Percentiles rank a stretch among this genome's conserved stretches.
Conservation (phyloP, 2,329 filamentous ascomycete species). For the Aspergillus melleus region DNA sequence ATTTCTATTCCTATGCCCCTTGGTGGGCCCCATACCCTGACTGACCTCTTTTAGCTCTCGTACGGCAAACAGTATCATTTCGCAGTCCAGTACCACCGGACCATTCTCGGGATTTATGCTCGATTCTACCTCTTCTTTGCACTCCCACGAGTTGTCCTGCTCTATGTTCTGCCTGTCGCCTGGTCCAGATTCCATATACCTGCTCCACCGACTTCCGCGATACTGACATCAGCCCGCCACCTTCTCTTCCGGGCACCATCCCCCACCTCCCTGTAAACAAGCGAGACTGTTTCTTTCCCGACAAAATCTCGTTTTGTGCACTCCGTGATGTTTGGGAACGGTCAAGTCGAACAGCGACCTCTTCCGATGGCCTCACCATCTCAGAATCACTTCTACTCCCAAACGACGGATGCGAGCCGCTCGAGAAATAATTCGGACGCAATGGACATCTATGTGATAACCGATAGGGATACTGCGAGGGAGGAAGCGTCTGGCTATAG, state of each 20-base stretch:
- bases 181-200: constrained; percentile 6
- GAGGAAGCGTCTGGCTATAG: constrained; percentile 20
- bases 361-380: constrained; percentile 21
- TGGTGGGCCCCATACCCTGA: neutral
- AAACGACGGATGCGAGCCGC: constrained; percentile 25
- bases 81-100: neutral
- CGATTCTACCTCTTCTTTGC: neutral
- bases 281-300: neutral
- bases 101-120: neutral
- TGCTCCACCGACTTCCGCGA: constrained; percentile 1
- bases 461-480: constrained; percentile 30
- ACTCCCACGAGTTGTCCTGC: neutral
- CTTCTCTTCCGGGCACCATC: neutral
- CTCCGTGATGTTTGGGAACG: constrained; percentile 19
- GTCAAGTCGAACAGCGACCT: constrained; percentile 23
- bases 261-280: neutral
- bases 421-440: constrained; percentile 37
- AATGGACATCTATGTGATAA: constrained; percentile 37
- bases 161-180: constrained; percentile 6
- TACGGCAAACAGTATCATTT: constrained; percentile 1
- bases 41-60: neutral
- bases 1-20: constrained; percentile 2
- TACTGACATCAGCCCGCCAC: constrained; percentile 4
- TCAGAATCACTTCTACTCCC: constrained; percentile 24
- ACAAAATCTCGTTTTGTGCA: neutral